phyloP scores from a whole-genome alignment of 2,329 filamentous ascomycete genomes.

The Talaromyces sp. region DNA sequence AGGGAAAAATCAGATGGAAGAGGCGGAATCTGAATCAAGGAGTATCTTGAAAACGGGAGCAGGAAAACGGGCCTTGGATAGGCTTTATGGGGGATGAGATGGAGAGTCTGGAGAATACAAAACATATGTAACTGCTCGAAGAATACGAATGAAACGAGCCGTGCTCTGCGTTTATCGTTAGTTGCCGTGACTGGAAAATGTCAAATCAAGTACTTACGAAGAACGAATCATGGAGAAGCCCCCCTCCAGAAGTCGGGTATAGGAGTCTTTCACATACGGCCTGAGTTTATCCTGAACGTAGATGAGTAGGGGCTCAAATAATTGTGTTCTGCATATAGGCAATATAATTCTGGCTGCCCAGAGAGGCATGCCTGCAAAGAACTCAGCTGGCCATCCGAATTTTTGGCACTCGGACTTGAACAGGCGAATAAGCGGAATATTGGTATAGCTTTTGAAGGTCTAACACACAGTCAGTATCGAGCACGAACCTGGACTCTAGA shows the following conservation, averaged over 20 bases:
- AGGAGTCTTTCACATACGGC: constrained; percentile 18
- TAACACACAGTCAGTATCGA: constrained; percentile 19
- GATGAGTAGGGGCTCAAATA: constrained; percentile 34
- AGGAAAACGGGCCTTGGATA: constrained; percentile 33
- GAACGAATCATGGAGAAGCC: constrained; percentile 6
- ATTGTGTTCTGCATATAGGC: constrained; percentile 38
- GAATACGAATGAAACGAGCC: constrained; percentile 35
- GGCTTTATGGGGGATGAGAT: constrained; percentile 35
- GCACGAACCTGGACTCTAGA: neutral
- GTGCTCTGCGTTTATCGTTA: constrained; percentile 27
- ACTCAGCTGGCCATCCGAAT: constrained; percentile 36
- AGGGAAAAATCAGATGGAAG: constrained; percentile 30
- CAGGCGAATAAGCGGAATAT: constrained; percentile 35
- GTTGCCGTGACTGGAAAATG: constrained; percentile 18
- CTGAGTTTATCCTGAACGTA: constrained; percentile 26
- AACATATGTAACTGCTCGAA: constrained; percentile 44
- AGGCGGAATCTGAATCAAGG: constrained; percentile 34
- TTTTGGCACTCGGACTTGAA: constrained; percentile 36
- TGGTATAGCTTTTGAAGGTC: constrained; percentile 40
- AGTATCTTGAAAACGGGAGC: constrained; percentile 37
- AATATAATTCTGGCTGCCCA: constrained; percentile 38
- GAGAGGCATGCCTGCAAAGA: constrained; percentile 42
- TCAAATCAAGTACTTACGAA: constrained; percentile 7
- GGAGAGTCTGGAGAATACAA: constrained; percentile 42
- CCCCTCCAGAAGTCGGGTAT: constrained; percentile 16